These are phyloP conservation scores for Ceratocystis colombiana DNA, from an alignment of 2,329 filamentous ascomycete species.

Conservation along the genomic window DNA sequence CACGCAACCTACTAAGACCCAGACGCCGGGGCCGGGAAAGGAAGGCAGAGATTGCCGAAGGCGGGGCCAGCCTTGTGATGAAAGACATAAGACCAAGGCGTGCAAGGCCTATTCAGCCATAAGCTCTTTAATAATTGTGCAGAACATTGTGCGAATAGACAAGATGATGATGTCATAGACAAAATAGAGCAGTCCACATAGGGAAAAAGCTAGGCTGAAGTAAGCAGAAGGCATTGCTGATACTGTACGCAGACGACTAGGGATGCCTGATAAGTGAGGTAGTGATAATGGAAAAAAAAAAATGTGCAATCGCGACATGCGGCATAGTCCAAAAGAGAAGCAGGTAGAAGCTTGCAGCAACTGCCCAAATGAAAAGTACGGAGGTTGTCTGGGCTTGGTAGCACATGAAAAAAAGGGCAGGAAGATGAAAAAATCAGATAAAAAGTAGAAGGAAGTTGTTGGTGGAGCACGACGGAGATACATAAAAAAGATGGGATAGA, in stretches of 20 bases:
- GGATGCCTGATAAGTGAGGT: constrained; percentile 13
- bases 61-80: not conserved
- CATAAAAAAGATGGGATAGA: not conserved
- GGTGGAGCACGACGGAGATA: not conserved
- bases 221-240: constrained; percentile 13
- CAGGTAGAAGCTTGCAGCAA: not conserved
- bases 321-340: not conserved
- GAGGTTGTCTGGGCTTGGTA: not conserved
- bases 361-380: not conserved
- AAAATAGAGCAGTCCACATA: constrained; percentile 12
- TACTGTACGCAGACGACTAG: not conserved
- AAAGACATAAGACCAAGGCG: not conserved
- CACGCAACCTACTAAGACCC: not conserved
- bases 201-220: not conserved
- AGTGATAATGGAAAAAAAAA: not conserved
- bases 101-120: not conserved
- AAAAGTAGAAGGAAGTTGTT: not conserved
- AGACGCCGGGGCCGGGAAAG: too few relatives aligned
- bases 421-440: not conserved
- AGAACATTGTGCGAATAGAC: constrained; percentile 5
- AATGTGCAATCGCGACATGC: not conserved
- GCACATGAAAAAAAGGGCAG: not conserved
- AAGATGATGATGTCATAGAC: not conserved
- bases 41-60: not conserved
- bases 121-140: not conserved